These are phyloP conservation scores for Ceratocystis colombiana DNA, from an alignment of 2,329 filamentous ascomycete genomes.

Conservation along the genomic window DNA sequence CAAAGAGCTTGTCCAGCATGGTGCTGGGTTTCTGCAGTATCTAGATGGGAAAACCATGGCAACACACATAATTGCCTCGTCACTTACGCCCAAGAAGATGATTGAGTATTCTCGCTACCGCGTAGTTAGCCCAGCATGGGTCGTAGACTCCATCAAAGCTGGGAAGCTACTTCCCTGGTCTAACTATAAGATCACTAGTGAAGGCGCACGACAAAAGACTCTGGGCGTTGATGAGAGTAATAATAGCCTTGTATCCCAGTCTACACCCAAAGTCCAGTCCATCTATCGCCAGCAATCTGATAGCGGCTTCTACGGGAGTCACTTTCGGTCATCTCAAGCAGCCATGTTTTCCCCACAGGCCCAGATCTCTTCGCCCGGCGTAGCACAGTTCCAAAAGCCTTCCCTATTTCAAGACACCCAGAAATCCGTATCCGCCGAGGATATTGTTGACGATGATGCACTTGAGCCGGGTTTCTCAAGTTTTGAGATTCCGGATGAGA, in stretches of 20 bases:
- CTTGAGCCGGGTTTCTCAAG: conserved; percentile 18
- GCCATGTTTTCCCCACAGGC: conserved; percentile 3
- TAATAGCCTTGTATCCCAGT: conserved; percentile 56
- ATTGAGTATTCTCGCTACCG: conserved; percentile 80
- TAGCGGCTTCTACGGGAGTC: conserved; percentile 69
- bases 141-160: conserved; percentile 76
- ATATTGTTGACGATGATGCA: conserved; percentile 25
- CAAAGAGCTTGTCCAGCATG: conserved; percentile 76
- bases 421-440: conserved; percentile 15
- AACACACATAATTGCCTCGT: conserved; percentile 90
- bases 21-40: conserved; percentile 92
- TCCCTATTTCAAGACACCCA: background rate
- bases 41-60: conserved; percentile 88
- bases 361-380: background rate
- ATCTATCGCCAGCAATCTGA: conserved; percentile 75
- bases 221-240: conserved; percentile 49
- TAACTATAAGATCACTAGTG: conserved; percentile 71
- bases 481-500: conserved; percentile 19
- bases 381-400: conserved; percentile 18
- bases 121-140: conserved; percentile 90
- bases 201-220: conserved; percentile 72
- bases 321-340: conserved; percentile 42
- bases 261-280: conserved; percentile 44
- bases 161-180: conserved; percentile 79
- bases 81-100: conserved; percentile 81